Evolutionary conservation across 805 yeast species (phyloP).

Genomic region (Candida boidinii): DNA sequence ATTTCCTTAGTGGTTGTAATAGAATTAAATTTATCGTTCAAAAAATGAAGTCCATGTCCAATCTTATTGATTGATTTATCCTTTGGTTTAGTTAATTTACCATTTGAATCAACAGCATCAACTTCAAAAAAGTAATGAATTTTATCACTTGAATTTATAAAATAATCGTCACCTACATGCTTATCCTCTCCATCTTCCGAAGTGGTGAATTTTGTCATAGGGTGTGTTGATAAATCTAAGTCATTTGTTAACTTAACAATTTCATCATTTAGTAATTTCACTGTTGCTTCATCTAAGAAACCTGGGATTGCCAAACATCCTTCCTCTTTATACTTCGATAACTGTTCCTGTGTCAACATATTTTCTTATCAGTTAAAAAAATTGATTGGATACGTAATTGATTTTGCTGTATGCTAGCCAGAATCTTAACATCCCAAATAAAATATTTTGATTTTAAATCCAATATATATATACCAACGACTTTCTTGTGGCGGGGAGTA

Average conservation of each 20-base stretch:
- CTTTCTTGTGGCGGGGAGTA: too few relatives aligned
- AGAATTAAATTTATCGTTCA: constrained; percentile 37
- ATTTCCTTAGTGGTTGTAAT: constrained; percentile 46
- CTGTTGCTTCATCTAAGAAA: constrained; percentile 38
- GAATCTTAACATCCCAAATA: too few relatives aligned
- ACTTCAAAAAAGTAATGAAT: constrained; percentile 63
- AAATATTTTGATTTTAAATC: too few relatives aligned
- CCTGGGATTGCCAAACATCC: constrained; percentile 57
- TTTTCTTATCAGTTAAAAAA: too few relatives aligned
- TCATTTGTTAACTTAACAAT: constrained; percentile 36
- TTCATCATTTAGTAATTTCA: constrained; percentile 29
- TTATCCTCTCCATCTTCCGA: constrained; percentile 32
- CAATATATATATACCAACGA: too few relatives aligned
- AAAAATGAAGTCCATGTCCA: constrained; percentile 68
- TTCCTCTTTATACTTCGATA: constrained; percentile 37
- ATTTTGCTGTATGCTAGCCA: too few relatives aligned
- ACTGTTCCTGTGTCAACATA: constrained; percentile 38
- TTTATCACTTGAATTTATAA: constrained; percentile 61
- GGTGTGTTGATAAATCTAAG: constrained; percentile 50
- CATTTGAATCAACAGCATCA: constrained; percentile 50
- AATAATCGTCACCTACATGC: constrained; percentile 70
- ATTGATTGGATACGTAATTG: too few relatives aligned
- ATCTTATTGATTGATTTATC: constrained; percentile 62
- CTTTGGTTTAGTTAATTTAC: constrained; percentile 44
- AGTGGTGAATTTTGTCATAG: constrained; percentile 64